Evolutionary conservation across 2,329 filamentous ascomycete species (phyloP).

Genomic region (Tolypocladium endophyticum): DNA sequence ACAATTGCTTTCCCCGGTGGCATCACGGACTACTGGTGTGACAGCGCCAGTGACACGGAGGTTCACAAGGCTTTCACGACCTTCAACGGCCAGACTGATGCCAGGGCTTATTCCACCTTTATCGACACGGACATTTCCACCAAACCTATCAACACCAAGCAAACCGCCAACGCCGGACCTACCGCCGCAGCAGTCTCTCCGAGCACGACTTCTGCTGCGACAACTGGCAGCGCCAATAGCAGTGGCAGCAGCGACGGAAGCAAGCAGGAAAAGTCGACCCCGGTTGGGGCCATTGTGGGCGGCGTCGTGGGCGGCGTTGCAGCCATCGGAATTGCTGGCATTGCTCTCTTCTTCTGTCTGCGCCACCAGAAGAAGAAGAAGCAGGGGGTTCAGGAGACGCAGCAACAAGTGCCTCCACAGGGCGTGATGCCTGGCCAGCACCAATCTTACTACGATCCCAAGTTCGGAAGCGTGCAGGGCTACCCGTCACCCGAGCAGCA

Average conservation of each 20-base stretch:
- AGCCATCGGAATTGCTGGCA: constrained; percentile 16
- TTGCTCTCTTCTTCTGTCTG: constrained; percentile 20
- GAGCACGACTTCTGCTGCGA: background rate
- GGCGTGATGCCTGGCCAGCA: background rate
- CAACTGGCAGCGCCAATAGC: constrained; percentile 1
- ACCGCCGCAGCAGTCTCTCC: background rate
- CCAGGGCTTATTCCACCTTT: background rate
- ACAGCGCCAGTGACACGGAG: constrained; percentile 18
- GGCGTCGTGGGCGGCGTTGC: constrained; percentile 26
- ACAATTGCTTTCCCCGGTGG: constrained; percentile 30
- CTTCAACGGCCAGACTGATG: constrained; percentile 22
- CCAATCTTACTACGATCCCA: constrained; percentile 16
- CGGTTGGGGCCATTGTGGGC: constrained; percentile 25
- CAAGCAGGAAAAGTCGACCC: constrained; percentile 6
- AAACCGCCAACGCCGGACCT: background rate
- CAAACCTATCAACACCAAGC: background rate
- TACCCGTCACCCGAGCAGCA: constrained; percentile 12
- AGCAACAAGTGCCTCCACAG: background rate
- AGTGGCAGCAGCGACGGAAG: constrained; percentile 1
- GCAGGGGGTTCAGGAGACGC: constrained; percentile 2
- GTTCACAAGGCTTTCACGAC: constrained; percentile 28
- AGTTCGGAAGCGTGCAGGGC: constrained; percentile 9
- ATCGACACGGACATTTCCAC: background rate
- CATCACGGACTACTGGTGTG: constrained; percentile 35
- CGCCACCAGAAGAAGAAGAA: constrained; percentile 19